phyloP scores from a whole-genome alignment of 768 basidiomycete genomes.

The Bullera alba region DNA sequence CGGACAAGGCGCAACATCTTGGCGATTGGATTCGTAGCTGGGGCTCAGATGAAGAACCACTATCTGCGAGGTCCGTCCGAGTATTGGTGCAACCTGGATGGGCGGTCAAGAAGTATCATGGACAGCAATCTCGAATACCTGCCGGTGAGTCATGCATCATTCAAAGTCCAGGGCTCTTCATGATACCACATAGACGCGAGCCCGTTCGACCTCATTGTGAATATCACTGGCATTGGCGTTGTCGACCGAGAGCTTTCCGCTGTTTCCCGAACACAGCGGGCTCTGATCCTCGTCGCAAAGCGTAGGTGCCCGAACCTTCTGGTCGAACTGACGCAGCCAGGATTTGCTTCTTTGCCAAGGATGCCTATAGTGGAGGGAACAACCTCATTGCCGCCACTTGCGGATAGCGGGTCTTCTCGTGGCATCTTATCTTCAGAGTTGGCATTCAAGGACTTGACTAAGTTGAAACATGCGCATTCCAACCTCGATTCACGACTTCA shows the following conservation, averaged over 20 bases:
- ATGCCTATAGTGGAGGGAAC: slow-evolving; percentile 40
- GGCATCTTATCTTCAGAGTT: not conserved
- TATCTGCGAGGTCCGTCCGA: too few species aligned
- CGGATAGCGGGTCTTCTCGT: slow-evolving; percentile 4
- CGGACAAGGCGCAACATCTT: too few species aligned
- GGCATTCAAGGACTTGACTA: not conserved
- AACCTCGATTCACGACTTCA: not conserved
- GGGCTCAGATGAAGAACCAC: too few species aligned
- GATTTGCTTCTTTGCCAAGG: slow-evolving; percentile 68
- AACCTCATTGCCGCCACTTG: slow-evolving; percentile 16
- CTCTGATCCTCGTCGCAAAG: slow-evolving; percentile 71
- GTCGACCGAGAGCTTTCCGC: slow-evolving; percentile 56
- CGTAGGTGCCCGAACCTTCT: slow-evolving; percentile 49
- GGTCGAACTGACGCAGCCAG: slow-evolving; percentile 46
- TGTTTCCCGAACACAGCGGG: slow-evolving; percentile 65
- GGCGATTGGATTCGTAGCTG: too few species aligned
- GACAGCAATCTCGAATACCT: not conserved
- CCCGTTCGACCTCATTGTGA: slow-evolving; percentile 64
- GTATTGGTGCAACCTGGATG: slow-evolving; percentile 8
- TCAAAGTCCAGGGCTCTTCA: not conserved
- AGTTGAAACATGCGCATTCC: slow-evolving; percentile 19
- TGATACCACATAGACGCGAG: not conserved
- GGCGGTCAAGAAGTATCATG: slow-evolving; percentile 6
- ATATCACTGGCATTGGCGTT: slow-evolving; percentile 69
- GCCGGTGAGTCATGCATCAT: not conserved